These are phyloP conservation scores for Coleophoma crateriformis DNA, from an alignment of 2,329 filamentous ascomycete genomes.

Conservation along the genomic window DNA sequence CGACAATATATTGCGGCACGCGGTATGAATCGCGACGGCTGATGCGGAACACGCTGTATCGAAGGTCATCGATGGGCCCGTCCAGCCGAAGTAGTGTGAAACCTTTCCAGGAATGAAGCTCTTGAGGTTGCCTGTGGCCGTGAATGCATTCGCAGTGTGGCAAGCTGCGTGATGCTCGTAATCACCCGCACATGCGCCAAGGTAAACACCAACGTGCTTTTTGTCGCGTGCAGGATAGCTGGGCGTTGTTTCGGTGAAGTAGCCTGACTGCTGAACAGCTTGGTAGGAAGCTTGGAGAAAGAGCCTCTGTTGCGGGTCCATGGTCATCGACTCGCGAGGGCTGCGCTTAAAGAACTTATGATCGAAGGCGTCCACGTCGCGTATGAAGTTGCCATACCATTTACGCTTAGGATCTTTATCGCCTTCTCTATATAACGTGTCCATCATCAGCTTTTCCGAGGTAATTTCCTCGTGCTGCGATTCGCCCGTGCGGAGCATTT, in stretches of 20 bases:
- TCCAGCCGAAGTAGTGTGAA: slow-evolving; percentile 30
- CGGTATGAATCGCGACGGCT: slow-evolving; percentile 31
- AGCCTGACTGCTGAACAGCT: slow-evolving; percentile 15
- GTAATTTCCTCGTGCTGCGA: slow-evolving; percentile 60
- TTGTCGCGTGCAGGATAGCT: slow-evolving; percentile 2
- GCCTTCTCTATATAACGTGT: slow-evolving; percentile 49
- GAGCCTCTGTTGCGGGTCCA: slow-evolving; percentile 22
- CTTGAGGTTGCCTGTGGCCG: slow-evolving; percentile 2
- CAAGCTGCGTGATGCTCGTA: neutral
- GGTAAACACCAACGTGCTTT: neutral
- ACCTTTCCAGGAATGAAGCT: slow-evolving; percentile 12
- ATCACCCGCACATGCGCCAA: slow-evolving; percentile 1
- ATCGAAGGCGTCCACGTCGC: slow-evolving; percentile 35
- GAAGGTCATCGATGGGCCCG: slow-evolving; percentile 24
- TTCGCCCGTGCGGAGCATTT: slow-evolving; percentile 64
- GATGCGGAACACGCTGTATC: slow-evolving; percentile 30
- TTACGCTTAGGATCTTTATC: slow-evolving; percentile 58
- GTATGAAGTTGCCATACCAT: slow-evolving; percentile 61
- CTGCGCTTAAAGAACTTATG: slow-evolving; percentile 18
- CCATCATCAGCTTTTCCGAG: slow-evolving; percentile 55
- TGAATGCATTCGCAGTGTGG: slow-evolving; percentile 4
- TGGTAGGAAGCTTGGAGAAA: slow-evolving; percentile 16
- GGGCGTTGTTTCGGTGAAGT: neutral
- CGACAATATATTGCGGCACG: slow-evolving; percentile 21
- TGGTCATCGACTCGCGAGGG: slow-evolving; percentile 14